Base-by-base conservation (phyloP, 1,284 basidiomycete genomes). In the Boletus sp. region DNA sequence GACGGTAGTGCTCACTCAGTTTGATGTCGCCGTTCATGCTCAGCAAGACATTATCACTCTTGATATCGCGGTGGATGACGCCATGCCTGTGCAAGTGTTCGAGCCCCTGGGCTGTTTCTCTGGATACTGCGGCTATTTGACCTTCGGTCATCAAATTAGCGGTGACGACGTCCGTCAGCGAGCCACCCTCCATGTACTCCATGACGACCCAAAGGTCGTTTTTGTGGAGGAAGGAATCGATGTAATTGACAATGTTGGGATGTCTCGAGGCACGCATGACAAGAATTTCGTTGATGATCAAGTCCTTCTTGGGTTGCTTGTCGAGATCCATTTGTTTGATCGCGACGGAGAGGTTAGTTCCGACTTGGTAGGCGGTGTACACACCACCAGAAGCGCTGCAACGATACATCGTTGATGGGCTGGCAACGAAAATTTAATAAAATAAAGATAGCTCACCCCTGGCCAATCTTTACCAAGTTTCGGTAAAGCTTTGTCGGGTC, bases 261-360 rank as follows among this genome's bases (percentile, higher is more conserved):
- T 99, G 95, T 30, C 90, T 80, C 14, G 91, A 94, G 40, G 94
- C 88, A 37, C 93, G 90, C 95, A 99, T 98, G 65, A 98, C 94
- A 57, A 98, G 82, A 56, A 99, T 98, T 71, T 99, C 96, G 72
- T 99, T 99, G 74, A 99, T 98, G 73, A 99, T 99, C 44, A 99
- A 78, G 66, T 99, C 95, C 72, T 97, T 97, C 78, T 99, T 99
- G 29, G 95, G 96, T 67, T 99, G 96, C 73, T 98, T 97, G 70
- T 97, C 94, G 27, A 99, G 78, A 74, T 99, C 95, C 96, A 99
- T 99, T 72, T 99, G 95, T 72, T 99, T 99, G 79, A 99, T 99
- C 25, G 96, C 96, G 25, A 99, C 96, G 5, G 86, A 90, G 38
- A 91, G 62, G 67, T 95, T 95, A 23, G 90, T 91, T 38, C 93